Percentiles rank a stretch among this genome's conserved stretches.
Conservation (phyloP, 495 filamentous ascomycete genomes). For the Penicillium atrosanguineum region DNA sequence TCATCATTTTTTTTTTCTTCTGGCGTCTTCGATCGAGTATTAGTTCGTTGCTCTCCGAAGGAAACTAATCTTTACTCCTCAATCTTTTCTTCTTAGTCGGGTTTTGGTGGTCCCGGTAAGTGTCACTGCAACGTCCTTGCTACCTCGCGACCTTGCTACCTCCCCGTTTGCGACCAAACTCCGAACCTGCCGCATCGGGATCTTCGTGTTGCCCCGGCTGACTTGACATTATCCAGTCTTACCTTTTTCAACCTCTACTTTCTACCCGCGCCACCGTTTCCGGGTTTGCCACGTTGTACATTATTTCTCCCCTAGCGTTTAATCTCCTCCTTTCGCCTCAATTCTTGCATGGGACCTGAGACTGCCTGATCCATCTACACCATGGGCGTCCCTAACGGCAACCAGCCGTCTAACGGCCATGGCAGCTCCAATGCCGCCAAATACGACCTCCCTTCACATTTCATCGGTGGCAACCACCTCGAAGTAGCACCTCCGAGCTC, state of each 20-base stretch:
- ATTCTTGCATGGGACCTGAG: constrained; percentile 4
- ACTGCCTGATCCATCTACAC: constrained; percentile 22
- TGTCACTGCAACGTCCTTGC: constrained; percentile 9
- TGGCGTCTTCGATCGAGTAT: neutral
- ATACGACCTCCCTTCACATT: constrained; percentile 81
- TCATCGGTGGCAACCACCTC: constrained; percentile 90
- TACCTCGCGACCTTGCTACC: neutral
- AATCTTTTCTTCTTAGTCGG: constrained; percentile 2
- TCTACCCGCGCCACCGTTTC: constrained; percentile 8
- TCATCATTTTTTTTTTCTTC: constrained; percentile 20
- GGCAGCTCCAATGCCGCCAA: constrained; percentile 66
- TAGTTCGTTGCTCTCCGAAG: neutral
- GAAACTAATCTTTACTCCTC: constrained; percentile 1
- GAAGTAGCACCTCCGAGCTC: constrained; percentile 70
- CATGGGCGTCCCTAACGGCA: constrained; percentile 42
- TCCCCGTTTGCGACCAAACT: constrained; percentile 1
- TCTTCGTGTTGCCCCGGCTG: neutral
- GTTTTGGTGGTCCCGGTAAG: constrained; percentile 22
- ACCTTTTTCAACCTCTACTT: constrained; percentile 1
- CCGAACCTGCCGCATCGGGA: constrained; percentile 1
- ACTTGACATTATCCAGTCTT: constrained; percentile 8
- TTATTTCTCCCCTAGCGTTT: constrained; percentile 19
- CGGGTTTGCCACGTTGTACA: constrained; percentile 17
- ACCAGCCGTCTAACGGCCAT: constrained; percentile 48
- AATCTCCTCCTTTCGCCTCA: constrained; percentile 10